Evolutionary conservation across 2,329 filamentous ascomycete genomes (phyloP).

Genomic region (Fusarium oxysporum): DNA sequence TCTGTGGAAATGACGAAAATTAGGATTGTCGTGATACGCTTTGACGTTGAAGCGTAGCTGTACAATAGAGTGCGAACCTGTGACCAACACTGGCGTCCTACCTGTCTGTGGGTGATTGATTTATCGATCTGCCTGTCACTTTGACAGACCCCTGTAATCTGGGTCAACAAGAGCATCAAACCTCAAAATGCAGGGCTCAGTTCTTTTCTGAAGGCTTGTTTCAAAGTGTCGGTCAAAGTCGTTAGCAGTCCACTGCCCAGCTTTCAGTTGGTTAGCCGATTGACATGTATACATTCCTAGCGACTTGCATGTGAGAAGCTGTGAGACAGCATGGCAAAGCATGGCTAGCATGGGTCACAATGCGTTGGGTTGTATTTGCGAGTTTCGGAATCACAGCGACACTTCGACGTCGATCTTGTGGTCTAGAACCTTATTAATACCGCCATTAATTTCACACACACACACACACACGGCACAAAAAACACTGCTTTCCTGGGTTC

Average conservation of each 20-base stretch:
- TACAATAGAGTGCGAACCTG: background rate
- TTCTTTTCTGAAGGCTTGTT: background rate
- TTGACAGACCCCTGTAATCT: constrained; percentile 1
- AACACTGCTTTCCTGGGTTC: background rate
- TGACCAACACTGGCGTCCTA: background rate
- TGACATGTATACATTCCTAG: constrained; percentile 19
- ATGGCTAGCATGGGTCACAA: background rate
- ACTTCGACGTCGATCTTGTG: constrained; percentile 29
- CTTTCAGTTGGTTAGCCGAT: background rate
- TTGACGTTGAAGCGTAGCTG: constrained; percentile 1
- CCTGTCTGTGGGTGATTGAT: background rate
- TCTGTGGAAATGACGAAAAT: background rate
- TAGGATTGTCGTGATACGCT: constrained; percentile 11
- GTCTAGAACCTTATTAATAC: constrained; percentile 26
- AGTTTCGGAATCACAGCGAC: constrained; percentile 9
- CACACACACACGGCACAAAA: background rate
- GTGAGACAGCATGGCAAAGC: constrained; percentile 2
- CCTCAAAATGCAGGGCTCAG: constrained; percentile 6
- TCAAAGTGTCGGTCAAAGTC: constrained; percentile 32
- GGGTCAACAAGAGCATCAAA: constrained; percentile 2
- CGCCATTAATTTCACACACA: background rate
- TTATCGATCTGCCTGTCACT: constrained; percentile 6
- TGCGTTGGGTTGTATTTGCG: constrained; percentile 7
- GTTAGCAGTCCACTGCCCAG: background rate
- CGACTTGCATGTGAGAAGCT: constrained; percentile 27